These are phyloP conservation scores for Mortierella sp. DNA, from an alignment of 371 early-diverging fungal species.

Conservation along the genomic window DNA sequence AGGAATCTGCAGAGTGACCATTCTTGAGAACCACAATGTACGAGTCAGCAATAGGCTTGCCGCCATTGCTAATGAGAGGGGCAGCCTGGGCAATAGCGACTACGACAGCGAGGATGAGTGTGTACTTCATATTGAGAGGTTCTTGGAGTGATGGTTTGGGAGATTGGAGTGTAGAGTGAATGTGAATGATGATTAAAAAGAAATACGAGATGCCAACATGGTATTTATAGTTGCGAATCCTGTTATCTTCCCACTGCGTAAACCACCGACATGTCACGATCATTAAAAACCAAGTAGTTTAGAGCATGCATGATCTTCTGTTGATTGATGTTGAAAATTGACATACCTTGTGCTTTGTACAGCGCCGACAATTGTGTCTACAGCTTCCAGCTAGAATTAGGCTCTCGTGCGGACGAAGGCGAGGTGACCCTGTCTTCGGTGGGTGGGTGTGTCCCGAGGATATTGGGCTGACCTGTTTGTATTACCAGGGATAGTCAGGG, in stretches of 20 bases:
- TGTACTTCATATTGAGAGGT: neutral
- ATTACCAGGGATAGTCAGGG: too few relatives aligned
- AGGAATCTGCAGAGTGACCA: conserved; percentile 12
- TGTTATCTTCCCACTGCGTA: too few relatives aligned
- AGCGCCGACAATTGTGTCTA: too few relatives aligned
- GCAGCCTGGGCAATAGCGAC: conserved; percentile 34
- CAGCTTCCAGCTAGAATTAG: neutral
- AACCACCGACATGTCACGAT: too few relatives aligned
- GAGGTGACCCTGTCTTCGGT: neutral
- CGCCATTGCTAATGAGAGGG: conserved; percentile 32
- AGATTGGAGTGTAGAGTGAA: neutral
- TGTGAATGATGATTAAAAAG: too few relatives aligned
- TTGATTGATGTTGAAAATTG: too few relatives aligned
- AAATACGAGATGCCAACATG: too few relatives aligned
- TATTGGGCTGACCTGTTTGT: neutral
- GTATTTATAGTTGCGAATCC: too few relatives aligned
- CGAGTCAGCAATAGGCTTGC: conserved; percentile 31
- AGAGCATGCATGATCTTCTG: too few relatives aligned
- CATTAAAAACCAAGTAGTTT: too few relatives aligned
- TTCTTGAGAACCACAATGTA: conserved; percentile 27
- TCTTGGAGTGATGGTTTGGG: neutral
- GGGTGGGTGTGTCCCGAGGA: neutral
- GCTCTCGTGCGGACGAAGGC: neutral
- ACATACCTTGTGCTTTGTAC: too few relatives aligned
- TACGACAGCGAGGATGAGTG: conserved; percentile 23